Evolutionary conservation across 2,329 filamentous ascomycete species (phyloP).

Genomic region (Lecanicillium sp.): DNA sequence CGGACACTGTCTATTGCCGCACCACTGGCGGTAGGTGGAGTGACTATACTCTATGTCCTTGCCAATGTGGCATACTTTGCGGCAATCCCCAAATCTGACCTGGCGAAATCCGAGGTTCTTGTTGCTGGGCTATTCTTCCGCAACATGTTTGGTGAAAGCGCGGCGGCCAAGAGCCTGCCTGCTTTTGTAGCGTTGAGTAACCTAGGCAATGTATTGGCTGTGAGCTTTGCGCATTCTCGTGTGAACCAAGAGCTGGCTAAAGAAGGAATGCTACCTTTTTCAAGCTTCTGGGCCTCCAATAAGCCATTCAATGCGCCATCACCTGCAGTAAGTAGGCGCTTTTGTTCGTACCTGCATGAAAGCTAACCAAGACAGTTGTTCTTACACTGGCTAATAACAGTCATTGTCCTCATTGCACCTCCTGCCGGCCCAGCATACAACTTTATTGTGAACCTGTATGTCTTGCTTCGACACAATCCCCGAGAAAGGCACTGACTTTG

Average conservation of each 20-base stretch:
- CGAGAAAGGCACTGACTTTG: neutral
- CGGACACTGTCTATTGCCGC: slow-evolving; percentile 48
- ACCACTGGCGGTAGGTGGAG: slow-evolving; percentile 47
- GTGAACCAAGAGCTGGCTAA: slow-evolving; percentile 60
- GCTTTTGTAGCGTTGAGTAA: slow-evolving; percentile 54
- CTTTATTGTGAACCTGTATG: slow-evolving; percentile 51
- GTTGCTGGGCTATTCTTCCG: slow-evolving; percentile 54
- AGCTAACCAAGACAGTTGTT: slow-evolving; percentile 32
- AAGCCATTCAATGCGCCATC: slow-evolving; percentile 58
- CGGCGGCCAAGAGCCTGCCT: slow-evolving; percentile 38
- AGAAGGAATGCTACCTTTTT: slow-evolving; percentile 59
- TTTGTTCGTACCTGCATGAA: neutral
- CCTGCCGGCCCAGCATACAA: slow-evolving; percentile 62
- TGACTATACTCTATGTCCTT: slow-evolving; percentile 53
- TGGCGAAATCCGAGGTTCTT: slow-evolving; percentile 49
- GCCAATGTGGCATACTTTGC: slow-evolving; percentile 60
- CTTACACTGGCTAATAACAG: slow-evolving; percentile 57
- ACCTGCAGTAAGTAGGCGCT: slow-evolving; percentile 31
- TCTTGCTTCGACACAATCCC: neutral
- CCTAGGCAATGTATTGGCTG: slow-evolving; percentile 52
- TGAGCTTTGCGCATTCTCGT: slow-evolving; percentile 50
- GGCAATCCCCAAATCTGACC: slow-evolving; percentile 48
- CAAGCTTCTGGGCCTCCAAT: slow-evolving; percentile 60
- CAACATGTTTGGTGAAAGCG: slow-evolving; percentile 51
- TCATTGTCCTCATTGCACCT: slow-evolving; percentile 57